Evolutionary conservation across 1,284 basidiomycete genomes (phyloP).

Genomic region (Erythrobasidium hasegawianum): DNA sequence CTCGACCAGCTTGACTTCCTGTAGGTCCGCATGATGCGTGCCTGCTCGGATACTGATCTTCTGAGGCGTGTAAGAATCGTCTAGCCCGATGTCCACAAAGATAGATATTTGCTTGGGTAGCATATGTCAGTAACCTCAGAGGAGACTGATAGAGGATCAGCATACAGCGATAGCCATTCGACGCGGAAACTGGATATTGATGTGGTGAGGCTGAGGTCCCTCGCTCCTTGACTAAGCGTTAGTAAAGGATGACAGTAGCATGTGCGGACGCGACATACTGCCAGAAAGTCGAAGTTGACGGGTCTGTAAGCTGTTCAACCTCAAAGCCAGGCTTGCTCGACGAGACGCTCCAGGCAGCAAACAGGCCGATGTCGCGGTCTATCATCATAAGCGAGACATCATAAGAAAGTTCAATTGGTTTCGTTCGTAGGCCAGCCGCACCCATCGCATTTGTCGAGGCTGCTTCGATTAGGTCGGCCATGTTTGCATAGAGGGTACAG

Average conservation of each 20-base stretch:
- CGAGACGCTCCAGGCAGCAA: conserved; percentile 94
- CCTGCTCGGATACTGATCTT: conserved; percentile 86
- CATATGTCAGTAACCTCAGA: too few relatives aligned
- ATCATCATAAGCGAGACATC: not conserved
- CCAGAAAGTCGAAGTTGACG: conserved; percentile 91
- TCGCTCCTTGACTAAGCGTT: conserved; percentile 66
- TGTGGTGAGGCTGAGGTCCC: conserved; percentile 92
- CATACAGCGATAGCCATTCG: conserved; percentile 82
- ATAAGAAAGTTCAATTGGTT: too few relatives aligned
- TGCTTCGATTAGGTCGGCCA: conserved; percentile 23
- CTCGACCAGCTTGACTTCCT: conserved; percentile 80
- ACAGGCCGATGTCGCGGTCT: conserved; percentile 68
- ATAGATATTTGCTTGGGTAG: conserved; percentile 84
- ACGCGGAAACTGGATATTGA: conserved; percentile 87
- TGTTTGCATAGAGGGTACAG: not conserved
- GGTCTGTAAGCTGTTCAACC: conserved; percentile 82
- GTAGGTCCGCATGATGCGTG: conserved; percentile 83
- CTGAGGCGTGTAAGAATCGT: conserved; percentile 96
- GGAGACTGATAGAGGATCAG: too few relatives aligned
- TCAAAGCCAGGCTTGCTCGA: conserved; percentile 96
- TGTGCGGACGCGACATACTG: conserved; percentile 63
- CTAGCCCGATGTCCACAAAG: conserved; percentile 75
- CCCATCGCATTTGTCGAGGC: conserved; percentile 26
- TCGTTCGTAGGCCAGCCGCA: not conserved
- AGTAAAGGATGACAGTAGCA: conserved; percentile 14